Evolutionary conservation across 1,284 basidiomycete species (phyloP), one percentile per base, ranked within the genome.

Genomic region (Lignosus rhinocerotis): DNA sequence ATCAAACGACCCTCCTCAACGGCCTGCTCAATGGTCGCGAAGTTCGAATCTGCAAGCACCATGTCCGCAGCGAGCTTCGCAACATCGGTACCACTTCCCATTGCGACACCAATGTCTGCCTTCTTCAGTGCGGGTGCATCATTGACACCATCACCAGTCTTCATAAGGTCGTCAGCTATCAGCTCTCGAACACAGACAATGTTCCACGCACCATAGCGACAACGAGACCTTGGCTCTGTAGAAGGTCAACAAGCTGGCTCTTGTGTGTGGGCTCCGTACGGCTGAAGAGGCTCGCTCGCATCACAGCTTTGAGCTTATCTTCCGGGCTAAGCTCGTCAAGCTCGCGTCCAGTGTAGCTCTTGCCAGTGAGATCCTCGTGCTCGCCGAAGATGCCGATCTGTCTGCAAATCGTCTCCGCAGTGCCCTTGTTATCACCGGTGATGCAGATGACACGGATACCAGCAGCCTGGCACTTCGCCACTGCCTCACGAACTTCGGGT

Each of bases 61-160:
- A 95, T 96, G 74, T 99, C 96, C 21, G 96, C 94, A 10, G 97
- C 97, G 63, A 98, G 82, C 76, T 98, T 98, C 59, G 97, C 96
- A 31, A 99, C 97, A 71, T 99, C 97, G 0, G 96, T 99, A 51
- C 96, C 97, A 62, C 92, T 94, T 48, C 96, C 96, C 96, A 99
- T 98, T n/a, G 94, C 92, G 56, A 99, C 92, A 70, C 96, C 96
- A 67, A 99, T 98, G 69, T 98, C 96, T 16, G 96, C 96, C 80
- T 92, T 96, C 75, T 97, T 97, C 68, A 99, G 77, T 0, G 96
- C 96, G 16, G 96, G 96, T 0, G 96, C 96, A 69, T 99, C 96
- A 68, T 99, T 99, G 58, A 98, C 96, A 69, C 94, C 94, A 69
- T 96, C 94, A 56, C 92, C 93, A 58, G 92, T 93, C 90, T 92